These are phyloP conservation scores for Straminergon stramineum DNA, from an alignment of 225 moss, liverwort and hornwort genomes.

Conservation along the genomic window DNA sequence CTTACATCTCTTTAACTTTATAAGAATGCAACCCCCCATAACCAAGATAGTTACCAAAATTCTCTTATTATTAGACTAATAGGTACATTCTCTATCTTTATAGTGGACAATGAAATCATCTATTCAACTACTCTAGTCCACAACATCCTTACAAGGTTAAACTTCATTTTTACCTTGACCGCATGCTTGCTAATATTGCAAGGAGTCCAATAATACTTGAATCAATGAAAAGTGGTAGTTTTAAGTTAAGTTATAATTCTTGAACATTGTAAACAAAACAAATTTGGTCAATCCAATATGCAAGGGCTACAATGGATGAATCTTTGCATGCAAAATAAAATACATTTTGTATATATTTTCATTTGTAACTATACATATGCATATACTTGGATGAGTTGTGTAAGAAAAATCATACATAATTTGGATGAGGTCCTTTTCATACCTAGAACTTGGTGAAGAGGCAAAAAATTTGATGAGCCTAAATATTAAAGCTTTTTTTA, in stretches of 20 bases:
- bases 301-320: background rate
- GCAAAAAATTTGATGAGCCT: background rate
- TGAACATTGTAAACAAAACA: too few species aligned
- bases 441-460: background rate
- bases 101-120: too few species aligned
- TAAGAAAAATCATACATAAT: background rate
- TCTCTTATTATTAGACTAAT: too few species aligned
- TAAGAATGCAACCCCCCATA: too few species aligned
- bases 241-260: background rate
- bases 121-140: too few species aligned
- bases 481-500: background rate
- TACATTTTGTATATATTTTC: background rate
- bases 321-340: accelerated
- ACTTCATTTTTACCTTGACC: background rate
- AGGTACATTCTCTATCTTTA: too few species aligned
- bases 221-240: background rate
- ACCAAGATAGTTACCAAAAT: too few species aligned
- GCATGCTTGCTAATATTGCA: background rate
- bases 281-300: background rate
- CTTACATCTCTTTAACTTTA: too few species aligned
- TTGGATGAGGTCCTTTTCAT: background rate
- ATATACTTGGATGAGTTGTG: background rate
- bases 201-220: background rate
- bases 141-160: background rate
- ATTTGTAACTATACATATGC: background rate